Percentiles rank a stretch among this genome's conserved stretches.
Conservation (phyloP, 78 protist genomes). For the Emiliania huxleyi region DNA sequence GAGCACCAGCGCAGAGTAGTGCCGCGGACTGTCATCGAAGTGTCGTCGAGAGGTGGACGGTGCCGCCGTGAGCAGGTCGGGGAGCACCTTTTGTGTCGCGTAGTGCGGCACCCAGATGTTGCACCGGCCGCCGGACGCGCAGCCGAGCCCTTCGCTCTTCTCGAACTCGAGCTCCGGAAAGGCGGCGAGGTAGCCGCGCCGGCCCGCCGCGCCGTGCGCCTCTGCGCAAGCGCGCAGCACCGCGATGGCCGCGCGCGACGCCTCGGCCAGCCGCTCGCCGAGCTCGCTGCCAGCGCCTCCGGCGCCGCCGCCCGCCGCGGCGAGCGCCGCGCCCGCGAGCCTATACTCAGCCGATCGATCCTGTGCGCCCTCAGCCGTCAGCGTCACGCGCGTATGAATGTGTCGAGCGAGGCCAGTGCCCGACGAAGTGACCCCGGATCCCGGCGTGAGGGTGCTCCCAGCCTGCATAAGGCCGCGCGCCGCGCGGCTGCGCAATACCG, state of each 20-base stretch:
- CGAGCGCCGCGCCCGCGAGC: background rate
- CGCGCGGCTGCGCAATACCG: background rate
- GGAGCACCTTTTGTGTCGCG: background rate
- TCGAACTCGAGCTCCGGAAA: background rate
- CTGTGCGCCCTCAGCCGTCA: too few relatives aligned
- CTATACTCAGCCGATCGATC: too few relatives aligned
- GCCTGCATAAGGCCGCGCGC: background rate
- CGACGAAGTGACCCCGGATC: constrained; percentile 10
- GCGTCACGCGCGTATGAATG: too few relatives aligned
- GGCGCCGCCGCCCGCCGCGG: background rate
- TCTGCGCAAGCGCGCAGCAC: background rate
- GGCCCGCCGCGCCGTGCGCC: background rate
- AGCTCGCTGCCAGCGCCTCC: background rate
- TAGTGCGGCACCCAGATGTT: background rate
- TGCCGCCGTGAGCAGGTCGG: background rate
- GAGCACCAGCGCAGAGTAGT: too few relatives aligned
- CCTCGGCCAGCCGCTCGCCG: background rate
- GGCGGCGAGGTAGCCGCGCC: background rate
- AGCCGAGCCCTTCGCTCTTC: background rate
- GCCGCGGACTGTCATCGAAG: too few relatives aligned
- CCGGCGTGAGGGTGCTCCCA: background rate
- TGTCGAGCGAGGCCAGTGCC: too few relatives aligned
- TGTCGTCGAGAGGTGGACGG: too few relatives aligned
- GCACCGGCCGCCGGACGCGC: background rate
- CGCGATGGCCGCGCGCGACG: background rate